These are phyloP conservation scores for Ophiostoma piceae DNA, from an alignment of 2,329 filamentous ascomycete genomes.

Conservation along the genomic window DNA sequence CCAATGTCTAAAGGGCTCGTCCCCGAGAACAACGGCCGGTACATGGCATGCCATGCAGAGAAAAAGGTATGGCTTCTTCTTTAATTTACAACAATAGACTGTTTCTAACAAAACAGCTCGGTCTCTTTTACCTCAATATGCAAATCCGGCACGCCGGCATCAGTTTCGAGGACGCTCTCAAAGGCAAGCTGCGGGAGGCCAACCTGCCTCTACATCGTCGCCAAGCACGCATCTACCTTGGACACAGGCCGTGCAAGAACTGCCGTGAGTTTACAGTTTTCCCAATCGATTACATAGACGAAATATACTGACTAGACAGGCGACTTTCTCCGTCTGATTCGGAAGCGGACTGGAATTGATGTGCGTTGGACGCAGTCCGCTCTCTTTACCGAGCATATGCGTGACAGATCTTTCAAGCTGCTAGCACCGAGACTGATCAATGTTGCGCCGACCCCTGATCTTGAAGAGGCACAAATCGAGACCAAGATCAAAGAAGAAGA, in stretches of 20 bases:
- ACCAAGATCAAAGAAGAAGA: conserved; percentile 8
- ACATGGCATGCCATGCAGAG: conserved; percentile 24
- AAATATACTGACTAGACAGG: conserved; percentile 16
- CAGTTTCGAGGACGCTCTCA: conserved; percentile 16
- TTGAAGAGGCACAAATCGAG: neutral
- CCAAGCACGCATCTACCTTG: conserved; percentile 21
- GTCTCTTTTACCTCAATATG: conserved; percentile 20
- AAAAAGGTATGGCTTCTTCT: conserved; percentile 23
- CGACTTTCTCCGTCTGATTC: conserved; percentile 19
- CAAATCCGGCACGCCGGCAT: conserved; percentile 17
- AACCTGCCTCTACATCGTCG: conserved; percentile 14
- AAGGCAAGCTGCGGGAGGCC: conserved; percentile 6
- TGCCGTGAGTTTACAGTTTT: conserved; percentile 19
- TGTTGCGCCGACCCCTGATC: neutral
- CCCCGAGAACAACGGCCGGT: conserved; percentile 20
- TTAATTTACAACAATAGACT: neutral
- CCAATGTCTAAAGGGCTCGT: conserved; percentile 17
- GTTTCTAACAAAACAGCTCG: conserved; percentile 16
- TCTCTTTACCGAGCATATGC: conserved; percentile 15
- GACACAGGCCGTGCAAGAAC: conserved; percentile 26
- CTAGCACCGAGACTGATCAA: neutral
- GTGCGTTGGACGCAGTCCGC: conserved; percentile 10
- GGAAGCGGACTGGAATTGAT: conserved; percentile 4
- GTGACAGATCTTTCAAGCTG: neutral
- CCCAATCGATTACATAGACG: no score